A percentile compares a stretch with the other conserved stretches of the same genome.
These are phyloP conservation scores for Pelomyxa schiedti DNA, from an alignment of 78 protist species.

Conservation along the genomic window DNA sequence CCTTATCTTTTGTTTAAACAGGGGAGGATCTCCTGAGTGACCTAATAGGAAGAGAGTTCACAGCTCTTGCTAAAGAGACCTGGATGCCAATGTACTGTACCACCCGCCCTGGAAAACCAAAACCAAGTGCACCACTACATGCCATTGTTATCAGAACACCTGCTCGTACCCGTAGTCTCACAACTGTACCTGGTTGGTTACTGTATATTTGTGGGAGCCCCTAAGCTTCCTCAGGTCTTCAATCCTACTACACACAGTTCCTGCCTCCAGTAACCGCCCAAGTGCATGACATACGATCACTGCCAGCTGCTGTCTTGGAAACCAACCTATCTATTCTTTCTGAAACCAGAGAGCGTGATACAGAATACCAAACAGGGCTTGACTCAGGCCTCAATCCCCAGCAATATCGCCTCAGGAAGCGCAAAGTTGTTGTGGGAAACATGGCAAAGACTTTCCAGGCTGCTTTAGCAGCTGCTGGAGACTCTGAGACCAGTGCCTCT, in stretches of 20 bases:
- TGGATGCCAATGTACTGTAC: not conserved
- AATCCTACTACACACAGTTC: constrained; percentile 11
- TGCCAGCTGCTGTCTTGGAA: constrained; percentile 54
- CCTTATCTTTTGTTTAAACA: not conserved
- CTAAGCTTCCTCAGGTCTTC: constrained; percentile 49
- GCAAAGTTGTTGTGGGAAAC: not conserved
- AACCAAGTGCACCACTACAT: not conserved
- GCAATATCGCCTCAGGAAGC: constrained; percentile 8
- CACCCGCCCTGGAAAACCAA: not conserved
- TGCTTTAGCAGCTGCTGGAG: not conserved
- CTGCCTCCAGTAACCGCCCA: constrained; percentile 31
- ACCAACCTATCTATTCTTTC: constrained; percentile 19
- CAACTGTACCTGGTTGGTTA: too few species aligned
- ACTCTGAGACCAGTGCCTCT: not conserved
- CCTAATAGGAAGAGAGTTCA: not conserved
- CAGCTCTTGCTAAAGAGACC: not conserved
- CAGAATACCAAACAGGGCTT: constrained; percentile 32
- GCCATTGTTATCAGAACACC: too few species aligned
- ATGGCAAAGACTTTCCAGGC: constrained; percentile 20
- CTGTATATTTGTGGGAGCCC: too few species aligned
- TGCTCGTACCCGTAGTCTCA: too few species aligned
- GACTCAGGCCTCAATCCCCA: constrained; percentile 31
- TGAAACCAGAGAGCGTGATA: constrained; percentile 30
- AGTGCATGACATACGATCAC: constrained; percentile 16
- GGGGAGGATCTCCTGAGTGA: not conserved